These are phyloP conservation scores for Mycena galopus DNA, from an alignment of 768 basidiomycete species.

Conservation along the genomic window DNA sequence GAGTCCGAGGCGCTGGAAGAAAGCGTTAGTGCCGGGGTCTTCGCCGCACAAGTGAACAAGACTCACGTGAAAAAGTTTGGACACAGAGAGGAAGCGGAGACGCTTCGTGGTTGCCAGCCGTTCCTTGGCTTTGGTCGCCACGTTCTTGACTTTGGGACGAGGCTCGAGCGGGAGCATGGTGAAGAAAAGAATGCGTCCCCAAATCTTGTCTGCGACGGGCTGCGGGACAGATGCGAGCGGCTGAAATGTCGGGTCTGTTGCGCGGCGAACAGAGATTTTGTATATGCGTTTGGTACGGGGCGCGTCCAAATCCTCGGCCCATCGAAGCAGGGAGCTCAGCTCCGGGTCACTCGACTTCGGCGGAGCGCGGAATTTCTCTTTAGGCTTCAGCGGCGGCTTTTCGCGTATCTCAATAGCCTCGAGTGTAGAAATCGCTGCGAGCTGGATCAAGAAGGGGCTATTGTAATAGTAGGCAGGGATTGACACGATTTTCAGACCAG, in stretches of 20 bases:
- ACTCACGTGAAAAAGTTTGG: neutral
- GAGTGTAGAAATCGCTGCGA: neutral
- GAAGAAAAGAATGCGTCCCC: conserved; percentile 2
- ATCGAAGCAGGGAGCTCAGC: neutral
- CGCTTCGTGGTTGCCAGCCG: neutral
- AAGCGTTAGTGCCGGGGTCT: neutral
- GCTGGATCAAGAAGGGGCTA: neutral
- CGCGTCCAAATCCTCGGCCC: neutral
- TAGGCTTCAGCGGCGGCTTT: neutral
- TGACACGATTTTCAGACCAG: neutral
- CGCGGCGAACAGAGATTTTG: neutral
- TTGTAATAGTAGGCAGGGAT: neutral
- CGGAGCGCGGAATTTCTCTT: neutral
- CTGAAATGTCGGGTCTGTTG: neutral
- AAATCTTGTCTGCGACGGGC: neutral
- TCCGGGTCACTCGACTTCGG: neutral
- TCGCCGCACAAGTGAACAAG: too few species aligned
- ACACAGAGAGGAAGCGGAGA: conserved; percentile 1
- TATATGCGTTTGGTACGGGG: neutral
- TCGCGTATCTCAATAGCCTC: conserved; percentile 4
- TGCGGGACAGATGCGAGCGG: neutral
- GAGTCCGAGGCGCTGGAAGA: neutral
- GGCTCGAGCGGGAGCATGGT: neutral
- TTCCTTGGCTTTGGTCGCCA: neutral
- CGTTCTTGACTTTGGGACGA: neutral